phyloP scores from a whole-genome alignment of 352 stramenopile genomes.

The Phytopythium helicoides region DNA sequence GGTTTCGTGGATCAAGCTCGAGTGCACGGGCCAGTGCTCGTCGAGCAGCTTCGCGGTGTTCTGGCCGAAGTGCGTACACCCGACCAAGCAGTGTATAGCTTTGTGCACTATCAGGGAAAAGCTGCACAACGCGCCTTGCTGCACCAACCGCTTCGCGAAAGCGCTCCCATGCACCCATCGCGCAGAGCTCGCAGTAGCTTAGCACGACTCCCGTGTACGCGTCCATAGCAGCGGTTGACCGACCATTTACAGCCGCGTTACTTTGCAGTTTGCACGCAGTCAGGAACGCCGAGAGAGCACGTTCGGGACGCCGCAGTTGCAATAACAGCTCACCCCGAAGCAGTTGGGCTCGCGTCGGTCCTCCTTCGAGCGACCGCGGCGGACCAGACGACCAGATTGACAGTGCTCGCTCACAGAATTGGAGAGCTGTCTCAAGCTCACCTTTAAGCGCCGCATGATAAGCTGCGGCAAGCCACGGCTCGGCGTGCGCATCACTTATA shows the following conservation, averaged over 20 bases:
- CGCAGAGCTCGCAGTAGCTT: constrained; percentile 69
- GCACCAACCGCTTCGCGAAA: constrained; percentile 76
- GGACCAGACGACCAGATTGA: constrained; percentile 7
- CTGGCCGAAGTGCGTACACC: constrained; percentile 63
- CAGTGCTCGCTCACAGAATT: constrained; percentile 74
- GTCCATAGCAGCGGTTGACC: constrained; percentile 23
- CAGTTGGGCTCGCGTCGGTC: constrained; percentile 45
- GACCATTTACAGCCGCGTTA: constrained; percentile 4
- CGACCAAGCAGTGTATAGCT: constrained; percentile 73
- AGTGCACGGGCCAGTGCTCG: constrained; percentile 64
- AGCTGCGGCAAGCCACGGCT: constrained; percentile 72
- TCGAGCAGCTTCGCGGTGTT: constrained; percentile 54
- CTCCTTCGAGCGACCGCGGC: background rate
- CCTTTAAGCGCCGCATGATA: constrained; percentile 76
- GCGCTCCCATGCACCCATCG: constrained; percentile 48
- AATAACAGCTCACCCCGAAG: constrained; percentile 59
- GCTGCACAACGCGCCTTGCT: constrained; percentile 62
- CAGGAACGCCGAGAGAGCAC: constrained; percentile 63
- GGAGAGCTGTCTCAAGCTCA: constrained; percentile 62
- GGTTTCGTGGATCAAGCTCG: constrained; percentile 53
- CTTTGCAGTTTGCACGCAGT: constrained; percentile 58
- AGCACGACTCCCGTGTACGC: constrained; percentile 72
- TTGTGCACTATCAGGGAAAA: constrained; percentile 67
- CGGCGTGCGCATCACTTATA: constrained; percentile 44
- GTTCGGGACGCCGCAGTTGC: constrained; percentile 57